phyloP scores from a whole-genome alignment of 1,284 basidiomycete species.

The Amylostereum areolatum region DNA sequence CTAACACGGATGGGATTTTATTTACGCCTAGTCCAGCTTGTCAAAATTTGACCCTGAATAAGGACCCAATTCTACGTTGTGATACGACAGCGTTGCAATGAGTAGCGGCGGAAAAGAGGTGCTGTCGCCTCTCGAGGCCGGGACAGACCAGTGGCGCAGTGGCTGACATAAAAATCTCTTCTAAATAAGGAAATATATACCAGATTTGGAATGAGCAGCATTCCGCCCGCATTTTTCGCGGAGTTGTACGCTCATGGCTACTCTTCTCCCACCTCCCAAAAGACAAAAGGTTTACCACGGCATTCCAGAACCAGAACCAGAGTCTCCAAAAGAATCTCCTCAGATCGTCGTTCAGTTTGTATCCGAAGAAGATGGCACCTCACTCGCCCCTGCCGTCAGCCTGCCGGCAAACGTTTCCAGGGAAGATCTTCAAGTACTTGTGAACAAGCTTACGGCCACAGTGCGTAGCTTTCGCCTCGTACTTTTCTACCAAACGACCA shows the following conservation, averaged over 20 bases:
- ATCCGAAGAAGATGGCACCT: conserved; percentile 75
- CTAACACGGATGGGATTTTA: no score
- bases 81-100: no score
- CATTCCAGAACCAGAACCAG: conserved; percentile 55
- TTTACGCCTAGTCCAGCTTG: no score
- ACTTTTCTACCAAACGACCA: background rate
- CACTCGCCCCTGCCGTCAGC: conserved; percentile 82
- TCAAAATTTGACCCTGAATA: no score
- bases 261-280: conserved; percentile 80
- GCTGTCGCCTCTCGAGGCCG: no score
- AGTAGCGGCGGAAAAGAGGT: no score
- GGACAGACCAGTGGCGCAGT: no score
- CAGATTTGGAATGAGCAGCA: no score
- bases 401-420: conserved; percentile 84
- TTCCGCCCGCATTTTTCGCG: background rate
- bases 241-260: conserved; percentile 50
- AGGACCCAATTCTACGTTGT: no score
- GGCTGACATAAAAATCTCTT: no score
- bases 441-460: conserved; percentile 78
- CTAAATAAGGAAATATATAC: no score
- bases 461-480: conserved; percentile 31
- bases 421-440: conserved; percentile 77
- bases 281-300: conserved; percentile 78
- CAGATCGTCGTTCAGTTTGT: conserved; percentile 89
- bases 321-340: conserved; percentile 47